A percentile compares a stretch with the other conserved stretches of the same genome.
Conservation (phyloP, 139 green algal genomes). For the Chlorella vulgaris region DNA sequence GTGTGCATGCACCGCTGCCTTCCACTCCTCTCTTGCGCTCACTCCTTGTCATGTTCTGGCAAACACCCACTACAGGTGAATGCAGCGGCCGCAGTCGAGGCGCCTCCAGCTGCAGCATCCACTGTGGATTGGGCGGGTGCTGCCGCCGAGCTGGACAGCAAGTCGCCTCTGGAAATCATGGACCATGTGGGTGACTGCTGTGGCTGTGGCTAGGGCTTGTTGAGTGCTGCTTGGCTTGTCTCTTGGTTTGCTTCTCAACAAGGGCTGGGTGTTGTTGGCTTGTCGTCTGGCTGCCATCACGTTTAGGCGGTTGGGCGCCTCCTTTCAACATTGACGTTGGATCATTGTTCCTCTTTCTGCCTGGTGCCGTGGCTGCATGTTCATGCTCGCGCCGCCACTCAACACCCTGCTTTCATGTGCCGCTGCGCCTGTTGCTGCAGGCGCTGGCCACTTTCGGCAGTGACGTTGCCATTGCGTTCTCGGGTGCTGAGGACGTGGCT, state of each 20-base stretch:
- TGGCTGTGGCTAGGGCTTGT: not conserved
- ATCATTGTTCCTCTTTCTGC: no score
- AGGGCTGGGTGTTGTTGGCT: not conserved
- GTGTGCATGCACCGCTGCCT: no score
- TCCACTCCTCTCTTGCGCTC: no score
- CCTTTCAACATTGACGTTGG: no score
- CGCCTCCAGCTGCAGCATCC: not conserved
- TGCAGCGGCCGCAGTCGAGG: slow-evolving; percentile 23
- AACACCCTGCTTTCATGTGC: not conserved
- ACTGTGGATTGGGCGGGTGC: slow-evolving; percentile 37
- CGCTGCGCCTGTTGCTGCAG: slow-evolving; percentile 41
- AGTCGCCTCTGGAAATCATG: slow-evolving; percentile 93
- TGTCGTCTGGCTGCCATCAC: not conserved
- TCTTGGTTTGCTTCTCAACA: no score
- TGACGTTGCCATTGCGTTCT: slow-evolving; percentile 95
- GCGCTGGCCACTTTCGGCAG: slow-evolving; percentile 87
- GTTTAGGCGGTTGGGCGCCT: not conserved
- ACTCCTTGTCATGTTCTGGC: no score
- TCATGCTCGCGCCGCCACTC: no score
- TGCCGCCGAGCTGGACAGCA: slow-evolving; percentile 73
- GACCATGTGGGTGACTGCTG: slow-evolving; percentile 71
- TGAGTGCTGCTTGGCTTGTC: no score
- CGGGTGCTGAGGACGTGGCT: slow-evolving; percentile 95
- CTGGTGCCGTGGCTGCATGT: no score
- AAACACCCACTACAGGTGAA: slow-evolving; percentile 12